phyloP scores from a whole-genome alignment of 2,329 filamentous ascomycete species.

The Penicillium sp. region DNA sequence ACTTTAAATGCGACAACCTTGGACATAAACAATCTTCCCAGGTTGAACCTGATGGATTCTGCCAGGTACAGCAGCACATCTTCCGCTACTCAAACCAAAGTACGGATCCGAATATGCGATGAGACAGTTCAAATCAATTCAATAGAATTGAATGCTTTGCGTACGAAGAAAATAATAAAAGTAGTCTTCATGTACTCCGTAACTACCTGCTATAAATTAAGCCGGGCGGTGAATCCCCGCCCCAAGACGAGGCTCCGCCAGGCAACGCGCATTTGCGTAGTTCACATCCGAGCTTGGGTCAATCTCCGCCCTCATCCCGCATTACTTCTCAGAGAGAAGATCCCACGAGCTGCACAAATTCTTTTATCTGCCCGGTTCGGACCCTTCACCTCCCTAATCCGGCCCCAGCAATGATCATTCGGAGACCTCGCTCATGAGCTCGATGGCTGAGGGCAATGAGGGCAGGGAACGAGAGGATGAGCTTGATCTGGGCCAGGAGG shows the following conservation, averaged over 20 bases:
- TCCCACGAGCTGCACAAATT: background rate
- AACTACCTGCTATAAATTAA: background rate
- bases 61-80: background rate
- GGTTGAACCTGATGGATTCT: background rate
- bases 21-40: background rate
- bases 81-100: background rate
- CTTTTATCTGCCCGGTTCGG: slow-evolving; percentile 2
- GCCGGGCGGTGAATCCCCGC: background rate
- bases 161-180: background rate
- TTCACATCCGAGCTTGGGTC: slow-evolving; percentile 13
- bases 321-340: background rate
- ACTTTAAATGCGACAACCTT: background rate
- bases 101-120: background rate
- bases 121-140: background rate
- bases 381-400: slow-evolving; percentile 8
- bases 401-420: slow-evolving; percentile 51
- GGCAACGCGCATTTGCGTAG: slow-evolving; percentile 8
- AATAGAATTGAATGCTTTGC: background rate
- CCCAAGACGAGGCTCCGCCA: background rate
- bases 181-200: background rate
- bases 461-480: slow-evolving; percentile 57
- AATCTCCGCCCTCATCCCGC: slow-evolving; percentile 2
- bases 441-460: slow-evolving; percentile 59
- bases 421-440: slow-evolving; percentile 61
- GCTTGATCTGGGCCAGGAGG: slow-evolving; percentile 43